Evolutionary conservation across 2,329 filamentous ascomycete species (phyloP), one percentile per base, ranked within the genome.

Genomic region (Penicillium crustosum): DNA sequence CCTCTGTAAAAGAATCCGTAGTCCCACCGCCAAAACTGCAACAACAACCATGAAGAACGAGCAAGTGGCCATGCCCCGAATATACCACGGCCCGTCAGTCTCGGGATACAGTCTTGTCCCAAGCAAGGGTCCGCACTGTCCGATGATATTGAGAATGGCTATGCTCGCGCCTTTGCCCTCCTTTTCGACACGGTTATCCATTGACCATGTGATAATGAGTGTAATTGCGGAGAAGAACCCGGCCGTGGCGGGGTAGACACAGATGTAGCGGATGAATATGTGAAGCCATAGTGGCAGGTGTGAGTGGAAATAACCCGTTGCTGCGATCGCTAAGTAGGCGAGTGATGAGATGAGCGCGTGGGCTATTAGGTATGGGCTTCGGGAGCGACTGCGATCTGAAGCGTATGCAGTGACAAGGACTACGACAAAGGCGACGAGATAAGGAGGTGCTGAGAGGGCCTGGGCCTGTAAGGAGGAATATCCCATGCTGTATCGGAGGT

Each of bases 211-310:
- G 56, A 96, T 89, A 64, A 93, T 88, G 33, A 96, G 82, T 0
- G 91, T 91, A 57, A 96, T 89, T 21, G 91, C 89, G 59, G 84
- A 87, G 79, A 96, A 93, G 75, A 96, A 94, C 4, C 92, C 92
- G 0, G 86, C 79, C 2, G 87, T 84, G 2, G 92, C 91, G 0
- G 90, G 91, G 71, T 89, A 96, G 8, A 96, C 82, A 55, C 87
- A 89, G 6, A 88, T 66, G 68, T 96, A 96, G 19, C 91, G 75
- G 55, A 80, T 75, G 35, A 72, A 64, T 43, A 70, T 73, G 53
- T 77, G 74, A 4, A 72, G 44, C 9, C 67, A 57, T 23, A 68
- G 49, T 5, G 73, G 59, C 55, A 78, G 68, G 42, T 68, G 65
- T 29, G 64, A 65, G 66, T 75, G 81, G 70, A 70, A 81, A 49